Percentiles rank a stretch among this genome's conserved stretches.
Evolutionary conservation across 2,329 filamentous ascomycete species (phyloP).

Genomic region (Sclerotinia spermophila): DNA sequence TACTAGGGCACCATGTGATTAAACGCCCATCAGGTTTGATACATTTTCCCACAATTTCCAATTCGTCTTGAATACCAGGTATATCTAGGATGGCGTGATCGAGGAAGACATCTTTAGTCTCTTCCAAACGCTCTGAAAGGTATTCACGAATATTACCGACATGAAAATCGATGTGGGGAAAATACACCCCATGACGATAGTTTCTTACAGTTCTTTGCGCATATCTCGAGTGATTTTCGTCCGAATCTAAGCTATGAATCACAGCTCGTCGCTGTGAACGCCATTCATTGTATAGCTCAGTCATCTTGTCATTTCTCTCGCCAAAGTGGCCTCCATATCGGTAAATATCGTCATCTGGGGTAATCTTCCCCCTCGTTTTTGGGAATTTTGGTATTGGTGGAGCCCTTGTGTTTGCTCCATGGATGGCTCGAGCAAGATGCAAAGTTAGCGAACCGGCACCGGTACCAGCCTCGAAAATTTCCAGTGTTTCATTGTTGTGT

Average conservation of each 20-base stretch:
- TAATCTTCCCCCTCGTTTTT: background rate
- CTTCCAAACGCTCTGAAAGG: slow-evolving; percentile 51
- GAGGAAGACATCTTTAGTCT: slow-evolving; percentile 56
- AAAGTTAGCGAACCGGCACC: slow-evolving; percentile 79
- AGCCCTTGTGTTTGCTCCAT: slow-evolving; percentile 62
- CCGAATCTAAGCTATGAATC: slow-evolving; percentile 71
- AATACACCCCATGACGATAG: slow-evolving; percentile 69
- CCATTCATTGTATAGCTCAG: slow-evolving; percentile 27
- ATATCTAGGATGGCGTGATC: slow-evolving; percentile 72
- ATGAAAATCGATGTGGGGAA: slow-evolving; percentile 69
- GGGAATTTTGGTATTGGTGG: slow-evolving; percentile 38
- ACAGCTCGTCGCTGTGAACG: slow-evolving; percentile 55
- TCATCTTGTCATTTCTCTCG: no score
- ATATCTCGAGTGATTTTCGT: slow-evolving; percentile 56
- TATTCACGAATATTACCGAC: slow-evolving; percentile 62
- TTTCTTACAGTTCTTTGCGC: slow-evolving; percentile 62
- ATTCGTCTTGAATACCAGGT: slow-evolving; percentile 54
- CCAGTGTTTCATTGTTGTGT: slow-evolving; percentile 45
- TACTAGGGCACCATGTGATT: slow-evolving; percentile 70
- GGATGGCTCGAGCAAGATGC: slow-evolving; percentile 70
- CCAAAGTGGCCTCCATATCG: background rate
- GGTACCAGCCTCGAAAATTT: slow-evolving; percentile 81
- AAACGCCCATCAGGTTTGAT: slow-evolving; percentile 62
- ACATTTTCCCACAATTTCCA: slow-evolving; percentile 51
- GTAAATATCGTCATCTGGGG: slow-evolving; percentile 2